These are phyloP conservation scores for Logfia minima DNA, from an alignment of 129 eudicot genomes.

Conservation along the genomic window DNA sequence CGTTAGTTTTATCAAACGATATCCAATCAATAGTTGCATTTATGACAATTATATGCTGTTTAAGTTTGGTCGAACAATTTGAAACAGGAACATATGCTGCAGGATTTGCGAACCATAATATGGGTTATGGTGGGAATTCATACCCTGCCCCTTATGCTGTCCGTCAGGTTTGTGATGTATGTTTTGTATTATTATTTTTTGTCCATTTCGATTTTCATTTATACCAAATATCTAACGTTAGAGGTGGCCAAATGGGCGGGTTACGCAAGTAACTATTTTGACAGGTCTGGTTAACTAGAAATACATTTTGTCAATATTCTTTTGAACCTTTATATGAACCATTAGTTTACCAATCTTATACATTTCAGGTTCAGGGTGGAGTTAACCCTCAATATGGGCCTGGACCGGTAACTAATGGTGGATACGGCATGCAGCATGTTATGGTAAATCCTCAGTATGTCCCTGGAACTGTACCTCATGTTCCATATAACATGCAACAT, in stretches of 20 bases:
- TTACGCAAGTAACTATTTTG: neutral
- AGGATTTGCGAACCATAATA: slow-evolving; percentile 35
- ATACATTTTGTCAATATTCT: neutral
- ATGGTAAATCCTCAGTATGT: slow-evolving; percentile 34
- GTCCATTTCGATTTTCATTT: neutral
- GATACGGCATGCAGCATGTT: slow-evolving; percentile 35
- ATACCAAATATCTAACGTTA: neutral
- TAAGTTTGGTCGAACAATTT: slow-evolving; percentile 13
- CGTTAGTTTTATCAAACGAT: neutral
- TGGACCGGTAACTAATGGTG: slow-evolving; percentile 23
- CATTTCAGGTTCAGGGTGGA: slow-evolving; percentile 43
- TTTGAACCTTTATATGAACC: neutral
- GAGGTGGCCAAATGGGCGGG: neutral
- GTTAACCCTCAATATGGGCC: slow-evolving; percentile 30
- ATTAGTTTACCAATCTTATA: neutral
- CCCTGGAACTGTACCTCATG: slow-evolving; percentile 36
- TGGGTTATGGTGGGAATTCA: slow-evolving; percentile 36
- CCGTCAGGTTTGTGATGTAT: slow-evolving; percentile 28
- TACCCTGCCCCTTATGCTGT: slow-evolving; percentile 28
- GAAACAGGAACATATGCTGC: slow-evolving; percentile 50
- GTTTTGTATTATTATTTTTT: neutral
- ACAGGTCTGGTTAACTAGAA: neutral
- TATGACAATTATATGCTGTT: neutral
- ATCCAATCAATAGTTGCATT: slow-evolving; percentile 4
- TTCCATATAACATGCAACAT: slow-evolving; percentile 37